Evolutionary conservation across 2,329 filamentous ascomycete species (phyloP).

Genomic region (Aureobasidium sp.): DNA sequence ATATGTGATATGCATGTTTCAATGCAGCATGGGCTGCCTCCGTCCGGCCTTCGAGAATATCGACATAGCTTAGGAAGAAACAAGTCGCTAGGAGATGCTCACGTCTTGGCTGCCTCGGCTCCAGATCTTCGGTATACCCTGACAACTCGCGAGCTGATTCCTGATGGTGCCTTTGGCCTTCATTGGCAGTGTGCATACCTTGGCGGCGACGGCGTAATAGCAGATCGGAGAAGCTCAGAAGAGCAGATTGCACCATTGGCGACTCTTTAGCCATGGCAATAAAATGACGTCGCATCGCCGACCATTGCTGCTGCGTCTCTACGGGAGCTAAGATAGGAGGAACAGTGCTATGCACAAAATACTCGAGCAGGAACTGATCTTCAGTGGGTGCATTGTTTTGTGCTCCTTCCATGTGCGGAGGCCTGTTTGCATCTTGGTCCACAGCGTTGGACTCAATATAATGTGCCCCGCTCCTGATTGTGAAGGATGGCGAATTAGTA

Average conservation of each 20-base stretch:
- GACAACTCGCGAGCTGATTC: background rate
- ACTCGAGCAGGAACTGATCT: background rate
- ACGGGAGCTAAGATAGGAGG: background rate
- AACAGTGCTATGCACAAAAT: background rate
- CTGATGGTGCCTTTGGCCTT: slow-evolving; percentile 18
- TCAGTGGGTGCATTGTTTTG: background rate
- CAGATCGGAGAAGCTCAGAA: slow-evolving; percentile 16
- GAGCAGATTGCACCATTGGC: background rate
- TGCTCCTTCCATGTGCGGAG: background rate
- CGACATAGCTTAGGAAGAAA: slow-evolving; percentile 48
- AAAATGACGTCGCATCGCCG: background rate
- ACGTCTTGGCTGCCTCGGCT: background rate
- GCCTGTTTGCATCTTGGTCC: background rate
- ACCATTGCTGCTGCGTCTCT: background rate
- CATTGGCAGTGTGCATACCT: slow-evolving; percentile 7
- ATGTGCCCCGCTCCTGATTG: no score
- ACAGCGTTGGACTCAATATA: no score
- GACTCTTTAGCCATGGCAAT: slow-evolving; percentile 1
- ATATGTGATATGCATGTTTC: slow-evolving; percentile 41
- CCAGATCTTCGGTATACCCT: background rate
- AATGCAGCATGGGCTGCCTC: slow-evolving; percentile 42
- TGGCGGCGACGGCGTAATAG: slow-evolving; percentile 14
- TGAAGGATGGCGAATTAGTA: background rate
- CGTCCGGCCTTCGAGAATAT: slow-evolving; percentile 30
- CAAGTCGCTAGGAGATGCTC: slow-evolving; percentile 42